Evolutionary conservation across 345 rosid species (phyloP).

Genomic region (Eucalyptus caleyi): DNA sequence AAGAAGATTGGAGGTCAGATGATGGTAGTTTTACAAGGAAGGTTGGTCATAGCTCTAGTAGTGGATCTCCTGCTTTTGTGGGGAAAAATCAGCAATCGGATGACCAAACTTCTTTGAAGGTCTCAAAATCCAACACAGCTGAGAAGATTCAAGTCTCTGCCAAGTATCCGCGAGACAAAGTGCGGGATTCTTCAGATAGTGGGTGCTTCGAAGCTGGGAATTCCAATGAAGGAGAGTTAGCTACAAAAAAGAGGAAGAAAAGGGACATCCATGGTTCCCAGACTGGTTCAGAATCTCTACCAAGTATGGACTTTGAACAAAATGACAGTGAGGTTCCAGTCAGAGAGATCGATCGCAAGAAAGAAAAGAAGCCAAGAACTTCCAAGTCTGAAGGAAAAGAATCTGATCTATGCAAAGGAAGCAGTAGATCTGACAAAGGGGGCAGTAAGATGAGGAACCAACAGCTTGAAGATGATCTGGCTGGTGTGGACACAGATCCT

Average conservation of each 20-base stretch:
- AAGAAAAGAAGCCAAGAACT: conserved; percentile 48
- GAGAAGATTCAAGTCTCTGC: conserved; percentile 19
- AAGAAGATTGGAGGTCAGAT: conserved; percentile 37
- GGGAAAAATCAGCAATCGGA: conserved; percentile 31
- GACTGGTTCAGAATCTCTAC: conserved; percentile 10
- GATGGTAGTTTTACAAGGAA: conserved; percentile 17
- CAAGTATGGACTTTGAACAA: conserved; percentile 10
- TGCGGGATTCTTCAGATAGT: conserved; percentile 18
- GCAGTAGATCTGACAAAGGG: conserved; percentile 39
- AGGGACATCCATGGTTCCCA: background rate
- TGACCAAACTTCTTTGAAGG: conserved; percentile 20
- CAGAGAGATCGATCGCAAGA: conserved; percentile 40
- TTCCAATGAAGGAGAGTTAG: conserved; percentile 17
- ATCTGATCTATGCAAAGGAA: conserved; percentile 39
- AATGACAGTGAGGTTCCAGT: conserved; percentile 14
- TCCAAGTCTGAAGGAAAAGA: conserved; percentile 52
- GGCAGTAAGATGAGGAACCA: conserved; percentile 23
- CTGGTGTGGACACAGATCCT: conserved; percentile 25
- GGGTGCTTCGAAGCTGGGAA: conserved; percentile 31
- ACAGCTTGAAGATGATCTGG: conserved; percentile 27
- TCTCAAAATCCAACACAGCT: conserved; percentile 14
- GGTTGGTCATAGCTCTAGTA: conserved; percentile 32
- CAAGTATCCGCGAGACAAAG: conserved; percentile 30
- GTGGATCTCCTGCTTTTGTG: conserved; percentile 27
- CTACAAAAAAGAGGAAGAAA: conserved; percentile 28